These are phyloP conservation scores for Candida argentea DNA, from an alignment of 805 yeast genomes.

Conservation along the genomic window DNA sequence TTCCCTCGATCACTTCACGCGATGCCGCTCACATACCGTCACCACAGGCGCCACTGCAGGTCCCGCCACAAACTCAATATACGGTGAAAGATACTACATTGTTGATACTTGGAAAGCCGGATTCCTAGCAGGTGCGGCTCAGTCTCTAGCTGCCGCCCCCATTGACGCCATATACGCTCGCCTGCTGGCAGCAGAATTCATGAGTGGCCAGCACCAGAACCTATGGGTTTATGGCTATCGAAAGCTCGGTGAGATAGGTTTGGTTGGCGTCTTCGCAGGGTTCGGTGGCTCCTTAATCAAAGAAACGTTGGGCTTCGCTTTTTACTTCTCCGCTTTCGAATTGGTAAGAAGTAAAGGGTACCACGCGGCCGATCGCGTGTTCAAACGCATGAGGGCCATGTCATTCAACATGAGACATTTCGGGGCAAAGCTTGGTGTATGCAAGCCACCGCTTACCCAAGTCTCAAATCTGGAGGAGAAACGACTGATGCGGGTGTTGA, in stretches of 20 bases:
- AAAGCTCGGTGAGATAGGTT: constrained; percentile 65
- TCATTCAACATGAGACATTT: constrained; percentile 18
- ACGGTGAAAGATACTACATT: constrained; percentile 16
- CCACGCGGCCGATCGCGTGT: constrained; percentile 33
- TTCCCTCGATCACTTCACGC: constrained; percentile 26
- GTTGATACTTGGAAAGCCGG: constrained; percentile 71
- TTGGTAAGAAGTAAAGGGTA: constrained; percentile 62
- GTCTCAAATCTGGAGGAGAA: constrained; percentile 20
- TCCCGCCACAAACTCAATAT: too few species aligned
- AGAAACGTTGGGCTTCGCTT: constrained; percentile 77
- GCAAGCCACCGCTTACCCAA: constrained; percentile 6
- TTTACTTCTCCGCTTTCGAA: constrained; percentile 76
- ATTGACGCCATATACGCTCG: constrained; percentile 84
- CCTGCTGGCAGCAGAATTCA: constrained; percentile 63
- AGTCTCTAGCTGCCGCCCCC: constrained; percentile 89
- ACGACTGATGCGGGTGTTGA: constrained; percentile 40
- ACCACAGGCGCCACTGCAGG: too few species aligned
- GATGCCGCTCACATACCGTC: constrained; percentile 4
- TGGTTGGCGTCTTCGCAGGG: constrained; percentile 84
- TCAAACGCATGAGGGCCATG: constrained; percentile 33
- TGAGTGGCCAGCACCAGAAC: constrained; percentile 56
- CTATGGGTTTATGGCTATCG: constrained; percentile 68
- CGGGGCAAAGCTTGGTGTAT: constrained; percentile 10
- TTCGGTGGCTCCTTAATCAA: constrained; percentile 67
- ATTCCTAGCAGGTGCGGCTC: constrained; percentile 73